Conservation (phyloP, 2,329 filamentous ascomycete species). For the Arachnomyces sp. region DNA sequence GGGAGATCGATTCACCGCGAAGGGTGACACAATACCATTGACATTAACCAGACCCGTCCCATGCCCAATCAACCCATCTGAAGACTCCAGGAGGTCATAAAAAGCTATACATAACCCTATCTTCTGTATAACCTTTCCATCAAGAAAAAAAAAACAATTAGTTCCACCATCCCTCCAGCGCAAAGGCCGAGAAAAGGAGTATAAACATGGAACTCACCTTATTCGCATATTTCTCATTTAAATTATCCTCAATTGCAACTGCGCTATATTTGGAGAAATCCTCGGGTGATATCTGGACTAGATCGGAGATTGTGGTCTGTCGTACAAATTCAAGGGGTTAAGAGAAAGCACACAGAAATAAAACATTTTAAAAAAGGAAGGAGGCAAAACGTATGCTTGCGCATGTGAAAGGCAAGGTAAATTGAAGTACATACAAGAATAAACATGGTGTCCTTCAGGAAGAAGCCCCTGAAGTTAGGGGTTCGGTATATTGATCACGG, state of each 20-base stretch:
- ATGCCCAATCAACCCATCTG: conserved; percentile 89
- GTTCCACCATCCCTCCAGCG: conserved; percentile 1
- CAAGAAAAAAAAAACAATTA: not conserved
- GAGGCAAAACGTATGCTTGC: conserved; percentile 7
- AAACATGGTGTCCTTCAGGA: conserved; percentile 34
- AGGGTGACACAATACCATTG: conserved; percentile 55
- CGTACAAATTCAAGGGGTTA: not conserved
- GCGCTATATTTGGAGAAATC: conserved; percentile 77
- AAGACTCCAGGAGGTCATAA: conserved; percentile 81
- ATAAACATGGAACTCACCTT: conserved; percentile 47
- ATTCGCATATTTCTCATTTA: conserved; percentile 95
- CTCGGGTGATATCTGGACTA: conserved; percentile 84
- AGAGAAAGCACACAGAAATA: conserved; percentile 17
- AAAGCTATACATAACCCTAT: conserved; percentile 89
- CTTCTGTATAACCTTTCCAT: conserved; percentile 69
- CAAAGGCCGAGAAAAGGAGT: not conserved
- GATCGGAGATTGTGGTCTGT: conserved; percentile 86
- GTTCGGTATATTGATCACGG: not conserved
- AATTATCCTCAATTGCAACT: conserved; percentile 87
- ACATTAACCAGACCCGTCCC: conserved; percentile 89
- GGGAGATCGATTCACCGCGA: not conserved
- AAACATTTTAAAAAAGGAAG: conserved; percentile 11
- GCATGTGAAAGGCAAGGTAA: conserved; percentile 1
- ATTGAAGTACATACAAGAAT: conserved; percentile 37
- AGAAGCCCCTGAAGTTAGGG: not conserved